Conservation (phyloP, 192 early-diverging fungal genomes). For the Globomyces pollinis-pini region DNA sequence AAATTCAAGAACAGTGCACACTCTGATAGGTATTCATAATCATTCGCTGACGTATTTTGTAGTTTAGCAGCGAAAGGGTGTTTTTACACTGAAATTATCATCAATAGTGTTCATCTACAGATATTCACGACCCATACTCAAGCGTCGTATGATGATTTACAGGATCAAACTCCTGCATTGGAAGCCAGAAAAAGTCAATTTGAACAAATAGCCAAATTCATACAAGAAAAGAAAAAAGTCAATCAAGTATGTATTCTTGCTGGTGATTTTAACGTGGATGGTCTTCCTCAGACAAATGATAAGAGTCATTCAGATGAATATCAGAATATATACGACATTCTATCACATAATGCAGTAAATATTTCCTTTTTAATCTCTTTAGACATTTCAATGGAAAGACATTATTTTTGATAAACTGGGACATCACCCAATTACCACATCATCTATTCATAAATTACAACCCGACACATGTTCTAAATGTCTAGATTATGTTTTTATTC, state of each 20-base stretch:
- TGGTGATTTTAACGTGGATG: neutral
- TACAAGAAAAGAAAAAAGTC: neutral
- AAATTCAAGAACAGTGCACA: neutral
- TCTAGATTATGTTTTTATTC: neutral
- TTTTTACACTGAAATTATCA: neutral
- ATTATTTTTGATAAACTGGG: neutral
- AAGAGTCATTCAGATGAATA: neutral
- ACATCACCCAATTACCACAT: neutral
- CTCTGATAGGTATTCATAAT: slow-evolving; percentile 1
- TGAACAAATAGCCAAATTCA: neutral
- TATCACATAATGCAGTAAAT: neutral
- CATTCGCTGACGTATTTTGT: too few relatives aligned
- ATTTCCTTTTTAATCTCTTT: too few relatives aligned
- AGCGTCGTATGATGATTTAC: neutral
- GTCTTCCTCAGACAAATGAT: neutral
- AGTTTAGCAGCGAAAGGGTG: neutral
- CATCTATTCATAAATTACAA: neutral
- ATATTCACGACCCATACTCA: neutral
- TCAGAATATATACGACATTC: neutral
- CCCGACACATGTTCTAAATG: neutral
- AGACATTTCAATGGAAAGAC: too few relatives aligned
- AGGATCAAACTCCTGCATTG: neutral
- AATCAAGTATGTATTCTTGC: neutral
- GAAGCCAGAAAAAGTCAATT: neutral
- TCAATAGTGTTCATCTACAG: neutral